Percentiles rank a stretch among this genome's conserved stretches.
Conservation (phyloP, 1,139 yeast genomes). For the Lodderomyces beijingensis region DNA sequence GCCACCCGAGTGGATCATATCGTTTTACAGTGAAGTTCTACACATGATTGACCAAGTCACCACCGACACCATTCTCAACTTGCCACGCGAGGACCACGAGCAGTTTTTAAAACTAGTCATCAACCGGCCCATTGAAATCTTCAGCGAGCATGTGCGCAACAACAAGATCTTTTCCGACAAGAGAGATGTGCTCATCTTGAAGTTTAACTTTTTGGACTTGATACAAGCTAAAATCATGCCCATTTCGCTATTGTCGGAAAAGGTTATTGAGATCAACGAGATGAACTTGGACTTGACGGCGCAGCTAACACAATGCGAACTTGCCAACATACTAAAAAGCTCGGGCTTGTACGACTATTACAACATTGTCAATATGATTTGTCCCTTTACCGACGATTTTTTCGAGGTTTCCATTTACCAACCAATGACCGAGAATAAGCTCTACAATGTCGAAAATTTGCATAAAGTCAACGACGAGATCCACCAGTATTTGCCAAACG, state of each 20-base stretch:
- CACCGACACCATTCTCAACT: slow-evolving; percentile 35
- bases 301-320: slow-evolving; percentile 39
- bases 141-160: slow-evolving; percentile 30
- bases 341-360: slow-evolving; percentile 53
- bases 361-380: slow-evolving; percentile 67
- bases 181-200: slow-evolving; percentile 40
- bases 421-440: slow-evolving; percentile 60
- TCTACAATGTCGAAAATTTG: slow-evolving; percentile 46
- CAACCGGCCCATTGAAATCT: slow-evolving; percentile 46
- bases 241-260: slow-evolving; percentile 33
- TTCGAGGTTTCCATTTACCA: slow-evolving; percentile 55
- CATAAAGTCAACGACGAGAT: slow-evolving; percentile 38
- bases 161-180: slow-evolving; percentile 22
- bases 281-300: slow-evolving; percentile 28
- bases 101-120: slow-evolving; percentile 35
- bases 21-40: slow-evolving; percentile 48
- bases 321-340: slow-evolving; percentile 39
- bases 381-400: slow-evolving; percentile 49
- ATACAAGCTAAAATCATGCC: slow-evolving; percentile 54
- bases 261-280: slow-evolving; percentile 36
- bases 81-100: slow-evolving; percentile 28
- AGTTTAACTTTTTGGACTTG: slow-evolving; percentile 57
- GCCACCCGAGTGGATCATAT: slow-evolving; percentile 72
- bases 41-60: slow-evolving; percentile 45
- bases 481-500: slow-evolving; percentile 52